A percentile compares a stretch with the other conserved stretches of the same genome.
Conservation (phyloP, 2,329 filamentous ascomycete genomes). For the Botryosphaeria agaves region DNA sequence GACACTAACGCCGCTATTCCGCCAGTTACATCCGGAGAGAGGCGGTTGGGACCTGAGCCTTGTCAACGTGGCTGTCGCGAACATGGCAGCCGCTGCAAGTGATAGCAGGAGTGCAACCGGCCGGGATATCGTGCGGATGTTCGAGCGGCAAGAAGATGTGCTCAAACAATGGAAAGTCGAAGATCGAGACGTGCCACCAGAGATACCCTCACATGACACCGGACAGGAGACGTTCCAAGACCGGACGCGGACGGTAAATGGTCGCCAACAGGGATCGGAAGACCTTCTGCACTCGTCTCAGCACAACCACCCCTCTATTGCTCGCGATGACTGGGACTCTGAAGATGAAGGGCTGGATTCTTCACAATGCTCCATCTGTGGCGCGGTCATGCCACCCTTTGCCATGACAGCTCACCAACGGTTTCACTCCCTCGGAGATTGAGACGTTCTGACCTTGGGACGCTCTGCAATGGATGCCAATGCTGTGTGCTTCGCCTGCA, state of each 20-base stretch:
- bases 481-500: too few relatives aligned
- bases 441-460: too few relatives aligned
- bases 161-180: conserved; percentile 49
- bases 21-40: conserved; percentile 51
- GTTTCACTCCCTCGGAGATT: conserved; percentile 25
- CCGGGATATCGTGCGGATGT: conserved; percentile 70
- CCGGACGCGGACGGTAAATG: background rate
- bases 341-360: conserved; percentile 8
- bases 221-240: background rate
- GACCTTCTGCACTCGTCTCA: background rate
- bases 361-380: conserved; percentile 32
- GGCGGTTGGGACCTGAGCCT: conserved; percentile 65
- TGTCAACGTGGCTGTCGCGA: conserved; percentile 74
- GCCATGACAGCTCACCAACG: conserved; percentile 39
- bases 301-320: background rate
- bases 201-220: conserved; percentile 2
- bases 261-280: conserved; percentile 8
- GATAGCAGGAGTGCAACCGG: conserved; percentile 31
- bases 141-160: conserved; percentile 53
- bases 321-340: conserved; percentile 6
- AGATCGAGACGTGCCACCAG: conserved; percentile 21
- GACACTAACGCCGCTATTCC: conserved; percentile 52
- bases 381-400: conserved; percentile 37
- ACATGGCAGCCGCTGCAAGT: conserved; percentile 44
- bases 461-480: too few relatives aligned